Percentiles rank a stretch among this genome's conserved stretches.
These are phyloP conservation scores for Gracilaria domingensis DNA, from an alignment of 23 red algal genomes.

Conservation along the genomic window DNA sequence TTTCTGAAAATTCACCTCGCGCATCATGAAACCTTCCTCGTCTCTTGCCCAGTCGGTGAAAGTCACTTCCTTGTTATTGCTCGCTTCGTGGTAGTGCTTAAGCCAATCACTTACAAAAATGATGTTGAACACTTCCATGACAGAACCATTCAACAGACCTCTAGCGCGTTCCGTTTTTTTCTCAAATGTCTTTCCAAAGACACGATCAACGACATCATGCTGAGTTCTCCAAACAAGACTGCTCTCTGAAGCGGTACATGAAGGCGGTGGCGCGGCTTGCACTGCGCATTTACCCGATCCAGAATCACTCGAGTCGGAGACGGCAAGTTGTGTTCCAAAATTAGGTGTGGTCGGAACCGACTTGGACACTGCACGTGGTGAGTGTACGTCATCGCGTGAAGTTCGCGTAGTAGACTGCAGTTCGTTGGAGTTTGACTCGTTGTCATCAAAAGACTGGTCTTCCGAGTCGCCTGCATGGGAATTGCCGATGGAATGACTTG, in stretches of 20 bases:
- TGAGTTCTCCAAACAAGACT: conserved; percentile 58
- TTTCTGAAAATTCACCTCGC: conserved; percentile 44
- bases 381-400: conserved; percentile 18
- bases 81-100: conserved; percentile 40
- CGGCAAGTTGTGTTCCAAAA: conserved; percentile 1
- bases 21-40: conserved; percentile 63
- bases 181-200: conserved; percentile 39
- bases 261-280: background rate
- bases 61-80: conserved; percentile 60
- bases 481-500: conserved; percentile 1
- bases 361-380: background rate
- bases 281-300: conserved; percentile 16
- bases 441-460: conserved; percentile 49
- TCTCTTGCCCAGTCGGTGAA: conserved; percentile 49
- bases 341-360: conserved; percentile 22
- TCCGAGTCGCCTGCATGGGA: conserved; percentile 44
- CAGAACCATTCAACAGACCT: conserved; percentile 30
- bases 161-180: conserved; percentile 58
- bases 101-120: conserved; percentile 77
- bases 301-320: conserved; percentile 39
- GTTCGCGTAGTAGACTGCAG: background rate
- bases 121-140: conserved; percentile 54
- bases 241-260: background rate
- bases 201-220: conserved; percentile 55
- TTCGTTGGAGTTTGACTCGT: conserved; percentile 40